Percentiles rank a stretch among this genome's conserved stretches.
These are phyloP conservation scores for Amphicarpaea edgeworthii DNA, from an alignment of 306 rosid species.

Conservation along the genomic window DNA sequence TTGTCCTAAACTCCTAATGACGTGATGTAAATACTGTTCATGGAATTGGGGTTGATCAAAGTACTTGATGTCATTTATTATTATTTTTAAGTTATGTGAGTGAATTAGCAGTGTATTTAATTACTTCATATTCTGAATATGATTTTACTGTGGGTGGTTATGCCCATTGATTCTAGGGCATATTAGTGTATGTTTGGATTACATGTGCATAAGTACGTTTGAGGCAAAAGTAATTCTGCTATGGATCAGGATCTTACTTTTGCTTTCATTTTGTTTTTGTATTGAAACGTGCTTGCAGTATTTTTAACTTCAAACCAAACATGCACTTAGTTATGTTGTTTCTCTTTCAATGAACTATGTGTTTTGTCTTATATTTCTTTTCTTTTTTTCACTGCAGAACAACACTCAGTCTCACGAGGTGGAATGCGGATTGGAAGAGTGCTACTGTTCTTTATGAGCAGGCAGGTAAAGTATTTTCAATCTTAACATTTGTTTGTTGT, in stretches of 20 bases:
- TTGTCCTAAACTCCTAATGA: background rate
- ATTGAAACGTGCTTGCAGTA: too few species aligned
- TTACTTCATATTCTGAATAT: background rate
- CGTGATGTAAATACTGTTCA: slow-evolving; percentile 3
- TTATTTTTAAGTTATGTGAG: background rate
- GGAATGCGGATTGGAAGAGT: slow-evolving; percentile 92
- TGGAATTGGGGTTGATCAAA: slow-evolving; percentile 21
- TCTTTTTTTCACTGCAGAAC: slow-evolving; percentile 69
- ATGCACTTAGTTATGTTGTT: background rate
- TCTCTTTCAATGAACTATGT: slow-evolving; percentile 29
- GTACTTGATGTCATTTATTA: background rate
- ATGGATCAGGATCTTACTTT: too few species aligned
- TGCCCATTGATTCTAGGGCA: background rate
- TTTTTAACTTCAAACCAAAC: too few species aligned
- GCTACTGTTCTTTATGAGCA: slow-evolving; percentile 90
- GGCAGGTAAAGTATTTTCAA: slow-evolving; percentile 64
- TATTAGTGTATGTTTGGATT: too few species aligned
- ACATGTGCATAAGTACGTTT: too few species aligned
- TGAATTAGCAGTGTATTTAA: slow-evolving; percentile 2
- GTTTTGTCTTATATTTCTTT: background rate
- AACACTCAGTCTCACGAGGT: slow-evolving; percentile 84
- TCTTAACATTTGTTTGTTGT: slow-evolving; percentile 26
- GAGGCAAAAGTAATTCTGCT: too few species aligned
- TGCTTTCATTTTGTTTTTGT: too few species aligned
- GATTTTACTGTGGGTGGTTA: slow-evolving; percentile 17